phyloP scores from a whole-genome alignment of 805 yeast genomes.

The Sugiyamaella lignohabitans region DNA sequence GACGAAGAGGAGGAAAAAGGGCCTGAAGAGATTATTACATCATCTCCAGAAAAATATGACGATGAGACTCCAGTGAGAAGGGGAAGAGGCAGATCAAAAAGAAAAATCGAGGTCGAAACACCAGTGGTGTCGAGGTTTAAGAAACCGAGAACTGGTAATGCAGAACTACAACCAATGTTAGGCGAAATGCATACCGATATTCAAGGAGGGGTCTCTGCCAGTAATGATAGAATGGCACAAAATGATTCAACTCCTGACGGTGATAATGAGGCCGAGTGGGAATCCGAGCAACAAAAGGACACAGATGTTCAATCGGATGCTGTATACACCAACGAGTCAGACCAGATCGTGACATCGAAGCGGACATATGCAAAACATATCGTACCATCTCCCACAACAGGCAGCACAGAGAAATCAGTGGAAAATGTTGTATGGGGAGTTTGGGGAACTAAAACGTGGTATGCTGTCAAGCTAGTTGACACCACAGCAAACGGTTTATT shows the following conservation, averaged over 20 bases:
- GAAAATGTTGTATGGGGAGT: constrained; percentile 6
- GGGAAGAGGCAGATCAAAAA: not conserved
- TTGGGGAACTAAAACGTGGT: constrained; percentile 4
- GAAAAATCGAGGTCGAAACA: not conserved
- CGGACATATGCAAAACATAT: not conserved
- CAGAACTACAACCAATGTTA: no score
- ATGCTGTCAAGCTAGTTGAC: constrained; percentile 3
- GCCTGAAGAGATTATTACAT: not conserved
- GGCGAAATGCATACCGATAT: no score
- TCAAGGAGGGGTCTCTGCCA: not conserved
- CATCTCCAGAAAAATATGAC: not conserved
- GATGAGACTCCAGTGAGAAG: not conserved
- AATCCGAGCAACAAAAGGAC: no score
- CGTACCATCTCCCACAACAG: not conserved
- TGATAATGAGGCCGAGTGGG: no score
- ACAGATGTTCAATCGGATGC: no score
- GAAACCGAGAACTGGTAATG: not conserved
- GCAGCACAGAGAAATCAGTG: no score
- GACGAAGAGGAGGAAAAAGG: not conserved
- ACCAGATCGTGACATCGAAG: not conserved
- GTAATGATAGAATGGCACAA: no score
- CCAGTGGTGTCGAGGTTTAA: not conserved
- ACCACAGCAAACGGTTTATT: not conserved
- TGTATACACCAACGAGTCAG: no score
- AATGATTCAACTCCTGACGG: not conserved